These are phyloP conservation scores for Boletus vinaceobasis DNA, from an alignment of 768 basidiomycete species.

Conservation along the genomic window DNA sequence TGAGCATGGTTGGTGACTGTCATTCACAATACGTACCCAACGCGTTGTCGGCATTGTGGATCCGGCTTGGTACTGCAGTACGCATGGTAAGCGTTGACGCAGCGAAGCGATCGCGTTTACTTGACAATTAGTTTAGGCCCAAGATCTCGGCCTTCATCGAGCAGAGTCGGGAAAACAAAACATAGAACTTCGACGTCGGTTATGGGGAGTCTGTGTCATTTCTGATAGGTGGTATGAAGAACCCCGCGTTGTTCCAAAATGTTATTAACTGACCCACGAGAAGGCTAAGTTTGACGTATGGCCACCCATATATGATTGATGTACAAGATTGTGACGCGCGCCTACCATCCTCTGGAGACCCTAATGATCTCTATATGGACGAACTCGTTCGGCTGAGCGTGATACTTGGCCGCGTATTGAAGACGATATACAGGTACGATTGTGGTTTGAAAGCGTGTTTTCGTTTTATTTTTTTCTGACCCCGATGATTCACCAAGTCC, in stretches of 20 bases:
- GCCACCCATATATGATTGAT: constrained; percentile 95
- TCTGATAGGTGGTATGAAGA: constrained; percentile 80
- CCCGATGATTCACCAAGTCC: constrained; percentile 47
- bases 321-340: constrained; percentile 95
- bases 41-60: constrained; percentile 82
- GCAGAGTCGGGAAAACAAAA: constrained; percentile 82
- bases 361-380: constrained; percentile 75
- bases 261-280: constrained; percentile 4
- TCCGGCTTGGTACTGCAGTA: constrained; percentile 84
- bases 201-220: constrained; percentile 95
- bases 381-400: constrained; percentile 91
- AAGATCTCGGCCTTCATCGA: constrained; percentile 93
- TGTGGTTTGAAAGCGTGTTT: not conserved
- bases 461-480: constrained; percentile 6
- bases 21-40: constrained; percentile 88
- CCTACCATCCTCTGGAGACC: constrained; percentile 84
- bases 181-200: constrained; percentile 80
- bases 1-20: constrained; percentile 85
- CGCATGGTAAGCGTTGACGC: constrained; percentile 68
- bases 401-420: constrained; percentile 85
- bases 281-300: constrained; percentile 86
- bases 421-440: constrained; percentile 85
- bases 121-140: constrained; percentile 57
- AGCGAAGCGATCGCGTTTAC: constrained; percentile 3
- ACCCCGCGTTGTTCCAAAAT: not conserved